These are phyloP conservation scores for Chaetomium fimeti DNA, from an alignment of 495 filamentous ascomycete species.

Conservation along the genomic window DNA sequence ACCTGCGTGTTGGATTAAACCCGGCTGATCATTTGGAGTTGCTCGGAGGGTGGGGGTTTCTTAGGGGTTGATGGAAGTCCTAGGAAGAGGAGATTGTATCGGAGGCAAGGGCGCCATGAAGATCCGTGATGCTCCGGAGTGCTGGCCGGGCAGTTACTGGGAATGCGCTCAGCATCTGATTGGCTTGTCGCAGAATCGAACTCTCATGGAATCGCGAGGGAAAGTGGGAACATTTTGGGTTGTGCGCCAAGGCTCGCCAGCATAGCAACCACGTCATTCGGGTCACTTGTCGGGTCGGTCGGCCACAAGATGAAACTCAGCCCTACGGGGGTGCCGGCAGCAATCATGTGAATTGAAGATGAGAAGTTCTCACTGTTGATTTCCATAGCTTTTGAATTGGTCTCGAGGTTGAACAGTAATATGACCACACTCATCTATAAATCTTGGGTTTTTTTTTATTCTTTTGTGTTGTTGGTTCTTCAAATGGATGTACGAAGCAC, in stretches of 20 bases:
- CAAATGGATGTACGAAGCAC: no score
- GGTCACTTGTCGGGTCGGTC: neutral
- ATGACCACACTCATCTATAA: no score
- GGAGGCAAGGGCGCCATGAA: neutral
- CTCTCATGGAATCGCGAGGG: slow-evolving; percentile 4
- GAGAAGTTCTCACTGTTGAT: neutral
- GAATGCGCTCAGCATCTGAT: slow-evolving; percentile 31
- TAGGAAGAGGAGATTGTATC: neutral
- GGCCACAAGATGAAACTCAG: slow-evolving; percentile 17
- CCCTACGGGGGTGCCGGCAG: slow-evolving; percentile 20
- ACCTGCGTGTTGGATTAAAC: no score
- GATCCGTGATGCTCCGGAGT: neutral
- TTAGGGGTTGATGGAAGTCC: no score
- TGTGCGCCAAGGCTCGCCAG: slow-evolving; percentile 25
- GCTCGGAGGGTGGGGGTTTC: no score
- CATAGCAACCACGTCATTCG: slow-evolving; percentile 21
- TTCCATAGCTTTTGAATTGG: neutral
- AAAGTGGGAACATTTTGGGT: slow-evolving; percentile 22
- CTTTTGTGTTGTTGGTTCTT: no score
- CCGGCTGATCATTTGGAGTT: no score
- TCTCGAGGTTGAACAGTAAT: no score
- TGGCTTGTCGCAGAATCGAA: slow-evolving; percentile 20
- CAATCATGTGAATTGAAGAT: neutral
- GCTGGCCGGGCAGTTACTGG: neutral
- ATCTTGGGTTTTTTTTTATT: no score